phyloP scores from a whole-genome alignment of 2,329 filamentous ascomycete genomes.

The Elsinoe australis region DNA sequence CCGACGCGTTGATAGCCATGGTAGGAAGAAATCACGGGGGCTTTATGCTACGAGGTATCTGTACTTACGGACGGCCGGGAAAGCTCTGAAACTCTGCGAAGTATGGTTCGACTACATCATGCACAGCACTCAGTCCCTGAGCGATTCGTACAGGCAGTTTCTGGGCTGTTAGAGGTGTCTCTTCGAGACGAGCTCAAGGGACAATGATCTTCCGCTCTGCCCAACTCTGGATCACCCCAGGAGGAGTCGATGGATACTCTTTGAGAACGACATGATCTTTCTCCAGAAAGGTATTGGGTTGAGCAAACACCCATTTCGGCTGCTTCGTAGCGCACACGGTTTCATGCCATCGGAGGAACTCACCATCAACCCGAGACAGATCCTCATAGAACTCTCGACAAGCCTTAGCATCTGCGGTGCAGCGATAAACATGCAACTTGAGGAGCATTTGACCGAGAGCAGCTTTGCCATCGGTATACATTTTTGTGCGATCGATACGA shows the following conservation, averaged over 20 bases:
- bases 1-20: no score
- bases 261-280: slow-evolving; percentile 64
- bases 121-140: no score
- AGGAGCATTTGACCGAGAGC: slow-evolving; percentile 82
- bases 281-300: slow-evolving; percentile 73
- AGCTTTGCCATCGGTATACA: slow-evolving; percentile 70
- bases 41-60: no score
- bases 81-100: no score
- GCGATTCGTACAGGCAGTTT: no score
- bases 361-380: slow-evolving; percentile 77
- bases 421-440: slow-evolving; percentile 88
- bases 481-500: slow-evolving; percentile 75
- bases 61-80: no score
- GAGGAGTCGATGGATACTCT: slow-evolving; percentile 74
- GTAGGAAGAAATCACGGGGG: no score
- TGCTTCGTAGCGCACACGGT: slow-evolving; percentile 68
- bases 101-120: no score
- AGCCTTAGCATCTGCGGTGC: slow-evolving; percentile 70
- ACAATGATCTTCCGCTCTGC: slow-evolving; percentile 33
- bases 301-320: slow-evolving; percentile 82
- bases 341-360: slow-evolving; percentile 73
- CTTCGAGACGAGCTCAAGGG: no score
- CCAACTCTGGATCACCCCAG: slow-evolving; percentile 76
- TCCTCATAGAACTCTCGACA: slow-evolving; percentile 72
- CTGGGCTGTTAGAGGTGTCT: slow-evolving; percentile 22